Percentiles rank a stretch among this genome's conserved stretches.
These are phyloP conservation scores for Termitomyces sp. DNA, from an alignment of 768 basidiomycete species.

Conservation along the genomic window DNA sequence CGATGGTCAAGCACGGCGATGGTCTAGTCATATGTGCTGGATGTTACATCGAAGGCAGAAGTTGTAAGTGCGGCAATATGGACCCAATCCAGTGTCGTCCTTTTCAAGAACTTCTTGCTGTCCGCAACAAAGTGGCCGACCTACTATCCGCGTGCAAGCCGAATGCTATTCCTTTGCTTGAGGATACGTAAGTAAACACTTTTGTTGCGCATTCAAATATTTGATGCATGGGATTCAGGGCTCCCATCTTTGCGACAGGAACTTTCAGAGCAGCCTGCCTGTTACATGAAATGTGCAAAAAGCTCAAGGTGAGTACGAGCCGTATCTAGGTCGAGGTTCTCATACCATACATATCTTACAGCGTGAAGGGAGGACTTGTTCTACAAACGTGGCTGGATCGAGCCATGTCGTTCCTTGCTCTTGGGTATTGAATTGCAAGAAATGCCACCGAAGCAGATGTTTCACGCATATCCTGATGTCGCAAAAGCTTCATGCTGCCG, in stretches of 20 bases:
- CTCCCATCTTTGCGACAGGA: background rate
- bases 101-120: slow-evolving; percentile 40
- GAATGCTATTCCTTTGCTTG: background rate
- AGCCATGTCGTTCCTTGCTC: slow-evolving; percentile 18
- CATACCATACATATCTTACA: slow-evolving; percentile 1
- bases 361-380: slow-evolving; percentile 13
- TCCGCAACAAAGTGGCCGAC: slow-evolving; percentile 30
- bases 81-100: slow-evolving; percentile 52
- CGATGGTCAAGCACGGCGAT: slow-evolving; percentile 26
- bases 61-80: slow-evolving; percentile 64
- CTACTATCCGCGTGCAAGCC: slow-evolving; percentile 5
- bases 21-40: slow-evolving; percentile 58
- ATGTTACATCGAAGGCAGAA: slow-evolving; percentile 77
- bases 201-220: background rate
- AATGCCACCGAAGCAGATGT: slow-evolving; percentile 36
- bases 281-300: slow-evolving; percentile 19
- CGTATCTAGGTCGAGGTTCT: background rate
- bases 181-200: background rate
- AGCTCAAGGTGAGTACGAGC: slow-evolving; percentile 4
- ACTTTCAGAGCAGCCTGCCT: slow-evolving; percentile 27
- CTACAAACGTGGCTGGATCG: background rate
- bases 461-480: slow-evolving; percentile 32
- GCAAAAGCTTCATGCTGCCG: slow-evolving; percentile 33
- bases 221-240: background rate
- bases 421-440: slow-evolving; percentile 32